Evolutionary conservation across 78 protist genomes (phyloP).

Genomic region (Polysphondylium violaceum): DNA sequence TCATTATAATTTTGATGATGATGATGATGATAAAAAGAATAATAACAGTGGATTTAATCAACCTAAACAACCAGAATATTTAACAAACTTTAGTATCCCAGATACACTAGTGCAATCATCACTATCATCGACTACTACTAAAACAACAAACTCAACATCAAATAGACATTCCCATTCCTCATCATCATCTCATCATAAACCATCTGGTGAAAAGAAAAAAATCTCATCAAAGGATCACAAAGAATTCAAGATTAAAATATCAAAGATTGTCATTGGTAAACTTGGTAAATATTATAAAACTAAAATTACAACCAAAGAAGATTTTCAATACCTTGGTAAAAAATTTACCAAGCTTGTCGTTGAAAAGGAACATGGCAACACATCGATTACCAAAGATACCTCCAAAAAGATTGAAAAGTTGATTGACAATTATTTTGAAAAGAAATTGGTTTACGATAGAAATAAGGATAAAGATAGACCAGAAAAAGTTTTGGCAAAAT

Average conservation of each 20-base stretch:
- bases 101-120: too few relatives aligned
- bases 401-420: slow-evolving; percentile 57
- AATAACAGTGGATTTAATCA: background rate
- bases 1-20: background rate
- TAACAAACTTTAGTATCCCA: too few relatives aligned
- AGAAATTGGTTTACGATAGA: slow-evolving; percentile 33
- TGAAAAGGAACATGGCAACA: slow-evolving; percentile 56
- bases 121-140: background rate
- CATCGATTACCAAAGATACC: background rate
- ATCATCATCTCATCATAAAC: background rate
- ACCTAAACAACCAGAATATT: background rate
- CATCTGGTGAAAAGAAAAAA: background rate
- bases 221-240: background rate
- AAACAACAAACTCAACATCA: background rate
- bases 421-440: slow-evolving; percentile 23
- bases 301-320: slow-evolving; percentile 48
- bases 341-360: slow-evolving; percentile 36
- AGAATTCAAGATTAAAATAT: slow-evolving; percentile 20
- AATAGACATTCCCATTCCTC: too few relatives aligned
- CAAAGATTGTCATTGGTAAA: slow-evolving; percentile 18
- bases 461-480: slow-evolving; percentile 27
- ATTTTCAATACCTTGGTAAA: slow-evolving; percentile 48
- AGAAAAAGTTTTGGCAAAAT: too few relatives aligned
- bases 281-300: slow-evolving; percentile 7
- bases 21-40: background rate